Base-by-base conservation (phyloP, 2,329 filamentous ascomycete species). In the Akanthomyces dipterigenus region DNA sequence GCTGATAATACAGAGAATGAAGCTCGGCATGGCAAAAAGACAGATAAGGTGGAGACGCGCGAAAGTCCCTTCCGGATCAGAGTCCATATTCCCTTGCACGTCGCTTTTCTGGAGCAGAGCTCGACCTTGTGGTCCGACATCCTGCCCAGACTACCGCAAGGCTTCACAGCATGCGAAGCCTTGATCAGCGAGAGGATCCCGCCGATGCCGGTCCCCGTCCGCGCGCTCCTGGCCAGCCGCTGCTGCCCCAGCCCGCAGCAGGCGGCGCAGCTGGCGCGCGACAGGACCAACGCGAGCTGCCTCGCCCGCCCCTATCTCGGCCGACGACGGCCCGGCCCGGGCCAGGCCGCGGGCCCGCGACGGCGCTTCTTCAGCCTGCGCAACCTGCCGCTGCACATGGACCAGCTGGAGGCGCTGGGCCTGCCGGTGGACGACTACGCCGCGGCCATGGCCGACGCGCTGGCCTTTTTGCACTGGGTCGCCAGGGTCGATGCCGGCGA, bases 391-490 rank as follows among this genome's bases (percentile, higher is more conserved):
- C 71, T 84, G 0, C 74, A 82, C 62, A 18, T 79, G 0, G 76
- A 85, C 59, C 78, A 84, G 60, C 77, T 84, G 68, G 73, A 79
- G 26, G 67, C 73, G 0, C 66, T 84, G 0, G 67, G 65, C 0
- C 67, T 83, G 0, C 64, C 73, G 1, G 26, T 60, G 1, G 5
- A 55, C 0, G 63, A 69, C 0, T 82, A 81, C 63, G 77, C 79
- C 0, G 58, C 59, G 1, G 69, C 70, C 0, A 82, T 85, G 75
- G 83, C 78, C 0, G 74, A 80, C 4, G 72, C 77, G 0, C 72
- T 85, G 0, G 81, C 82, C 0, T 70, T 79, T 3, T 69, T 85
- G 55, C 77, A 82, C 63, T 86, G 80, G 81, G 50, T 65, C 1
- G 76, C 72, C 0, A 63, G 70, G 12, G 66, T 82, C 0, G 81